Evolutionary conservation across 257 asterid species (phyloP).

Genomic region (Asclepias syriaca): DNA sequence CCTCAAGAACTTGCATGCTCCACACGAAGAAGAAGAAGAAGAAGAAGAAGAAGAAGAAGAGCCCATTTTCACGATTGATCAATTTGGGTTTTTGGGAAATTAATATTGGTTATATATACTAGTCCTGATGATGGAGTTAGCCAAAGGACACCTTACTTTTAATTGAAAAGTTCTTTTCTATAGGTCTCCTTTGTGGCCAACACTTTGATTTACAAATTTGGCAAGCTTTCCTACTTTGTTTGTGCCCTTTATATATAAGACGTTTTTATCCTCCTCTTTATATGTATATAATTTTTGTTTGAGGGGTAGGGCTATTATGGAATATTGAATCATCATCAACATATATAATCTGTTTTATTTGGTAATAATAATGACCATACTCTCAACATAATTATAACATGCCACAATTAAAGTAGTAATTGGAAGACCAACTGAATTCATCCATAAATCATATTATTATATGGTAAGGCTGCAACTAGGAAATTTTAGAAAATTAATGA

Average conservation of each 20-base stretch:
- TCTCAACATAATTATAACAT: neutral
- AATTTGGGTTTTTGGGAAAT: neutral
- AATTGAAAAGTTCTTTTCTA: slow-evolving; percentile 36
- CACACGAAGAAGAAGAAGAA: slow-evolving; percentile 32
- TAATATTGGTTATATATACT: too few relatives aligned
- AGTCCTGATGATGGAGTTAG: slow-evolving; percentile 1
- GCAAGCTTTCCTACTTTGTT: slow-evolving; percentile 38
- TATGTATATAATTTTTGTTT: neutral
- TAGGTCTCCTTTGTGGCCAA: slow-evolving; percentile 72
- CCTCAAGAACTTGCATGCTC: slow-evolving; percentile 74
- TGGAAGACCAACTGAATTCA: neutral
- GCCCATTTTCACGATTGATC: slow-evolving; percentile 20
- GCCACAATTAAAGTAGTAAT: neutral
- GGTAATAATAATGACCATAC: neutral
- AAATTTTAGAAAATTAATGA: neutral
- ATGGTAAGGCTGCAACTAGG: too few relatives aligned
- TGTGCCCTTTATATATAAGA: slow-evolving; percentile 21
- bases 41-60: slow-evolving; percentile 22
- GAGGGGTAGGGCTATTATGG: neutral
- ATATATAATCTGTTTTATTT: slow-evolving; percentile 2
- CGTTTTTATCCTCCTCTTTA: slow-evolving; percentile 8
- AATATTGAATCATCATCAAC: slow-evolving; percentile 2
- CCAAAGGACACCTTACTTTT: slow-evolving; percentile 32
- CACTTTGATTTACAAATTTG: slow-evolving; percentile 50
- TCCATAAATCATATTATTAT: neutral